Conservation (phyloP, 257 asterid species). For the Oldenlandia corymbosa region DNA sequence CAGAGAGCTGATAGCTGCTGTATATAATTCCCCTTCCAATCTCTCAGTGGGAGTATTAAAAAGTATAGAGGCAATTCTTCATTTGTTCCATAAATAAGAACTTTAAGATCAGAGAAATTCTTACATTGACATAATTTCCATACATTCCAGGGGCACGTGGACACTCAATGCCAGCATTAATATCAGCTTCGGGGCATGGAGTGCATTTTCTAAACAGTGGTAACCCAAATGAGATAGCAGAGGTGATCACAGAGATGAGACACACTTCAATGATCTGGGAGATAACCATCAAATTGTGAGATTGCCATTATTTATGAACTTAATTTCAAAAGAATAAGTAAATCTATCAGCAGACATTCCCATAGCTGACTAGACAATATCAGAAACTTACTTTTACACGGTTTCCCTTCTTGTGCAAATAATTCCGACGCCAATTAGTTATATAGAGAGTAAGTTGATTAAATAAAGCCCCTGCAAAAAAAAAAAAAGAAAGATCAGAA, state of each 20-base stretch:
- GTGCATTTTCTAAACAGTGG: constrained; percentile 89
- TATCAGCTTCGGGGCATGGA: constrained; percentile 84
- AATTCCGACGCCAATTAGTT: constrained; percentile 85
- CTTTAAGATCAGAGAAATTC: constrained; percentile 19
- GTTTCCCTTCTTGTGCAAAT: constrained; percentile 87
- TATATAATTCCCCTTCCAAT: too few relatives aligned
- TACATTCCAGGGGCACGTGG: constrained; percentile 98
- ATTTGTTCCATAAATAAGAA: too few relatives aligned
- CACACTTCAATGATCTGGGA: constrained; percentile 89
- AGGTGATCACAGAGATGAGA: constrained; percentile 78
- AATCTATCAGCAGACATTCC: not conserved
- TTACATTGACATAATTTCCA: constrained; percentile 95
- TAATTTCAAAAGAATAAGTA: too few relatives aligned
- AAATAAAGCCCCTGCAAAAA: constrained; percentile 76
- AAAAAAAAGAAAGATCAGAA: constrained; percentile 11
- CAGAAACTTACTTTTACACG: constrained; percentile 69
- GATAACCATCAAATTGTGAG: constrained; percentile 14
- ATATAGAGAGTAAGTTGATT: constrained; percentile 84
- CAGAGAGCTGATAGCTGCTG: too few relatives aligned
- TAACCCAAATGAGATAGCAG: constrained; percentile 80
- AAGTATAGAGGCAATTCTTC: too few relatives aligned
- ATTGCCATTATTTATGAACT: too few relatives aligned
- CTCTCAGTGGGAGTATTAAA: too few relatives aligned
- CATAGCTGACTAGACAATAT: constrained; percentile 5
- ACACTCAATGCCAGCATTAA: constrained; percentile 81